A percentile compares a stretch with the other conserved stretches of the same genome.
Conservation (phyloP, 116 monocot species). For the Posidonia oceanica region DNA sequence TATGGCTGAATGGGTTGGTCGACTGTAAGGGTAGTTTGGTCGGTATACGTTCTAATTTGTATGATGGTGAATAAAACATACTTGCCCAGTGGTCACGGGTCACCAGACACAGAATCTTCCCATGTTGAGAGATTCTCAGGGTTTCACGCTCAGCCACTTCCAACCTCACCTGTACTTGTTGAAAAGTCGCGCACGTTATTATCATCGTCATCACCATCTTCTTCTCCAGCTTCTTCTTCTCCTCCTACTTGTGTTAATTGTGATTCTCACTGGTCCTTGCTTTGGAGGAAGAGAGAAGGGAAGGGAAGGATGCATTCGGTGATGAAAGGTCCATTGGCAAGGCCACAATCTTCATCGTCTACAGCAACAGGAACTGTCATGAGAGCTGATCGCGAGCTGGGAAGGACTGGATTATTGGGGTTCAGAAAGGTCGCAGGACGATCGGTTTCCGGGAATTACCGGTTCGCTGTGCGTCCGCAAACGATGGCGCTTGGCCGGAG, state of each 20-base stretch:
- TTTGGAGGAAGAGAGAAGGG: too few relatives aligned
- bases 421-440: background rate
- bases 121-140: too few relatives aligned
- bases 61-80: background rate
- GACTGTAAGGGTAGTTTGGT: background rate
- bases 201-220: background rate
- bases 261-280: too few relatives aligned
- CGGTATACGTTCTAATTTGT: background rate
- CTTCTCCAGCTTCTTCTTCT: background rate
- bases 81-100: background rate
- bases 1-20: background rate
- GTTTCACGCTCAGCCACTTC: conserved; percentile 1
- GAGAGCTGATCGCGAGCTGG: too few relatives aligned
- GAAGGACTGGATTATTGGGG: too few relatives aligned
- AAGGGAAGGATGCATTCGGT: too few relatives aligned
- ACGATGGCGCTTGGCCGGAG: background rate
- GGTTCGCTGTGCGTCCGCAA: background rate
- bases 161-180: background rate
- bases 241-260: too few relatives aligned
- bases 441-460: background rate
- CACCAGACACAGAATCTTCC: background rate
- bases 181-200: background rate
- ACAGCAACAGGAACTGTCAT: too few relatives aligned
- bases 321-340: too few relatives aligned
- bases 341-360: too few relatives aligned